Base-by-base conservation (phyloP, 208 protist species). In the Leishmania aethiopica region DNA sequence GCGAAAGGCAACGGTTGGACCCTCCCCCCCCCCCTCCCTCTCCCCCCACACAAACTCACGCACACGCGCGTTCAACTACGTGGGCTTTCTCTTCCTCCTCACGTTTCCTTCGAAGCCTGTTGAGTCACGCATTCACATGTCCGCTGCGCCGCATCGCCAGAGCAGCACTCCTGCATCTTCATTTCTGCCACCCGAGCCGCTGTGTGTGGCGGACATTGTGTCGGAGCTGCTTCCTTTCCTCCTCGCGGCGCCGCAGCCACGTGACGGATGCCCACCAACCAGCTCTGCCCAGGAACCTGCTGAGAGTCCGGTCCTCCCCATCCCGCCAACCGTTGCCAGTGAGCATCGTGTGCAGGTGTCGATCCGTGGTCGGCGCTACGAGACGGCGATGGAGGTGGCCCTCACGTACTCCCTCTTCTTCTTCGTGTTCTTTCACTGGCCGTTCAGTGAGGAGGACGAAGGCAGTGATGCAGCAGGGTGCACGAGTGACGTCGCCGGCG, bases 301-400 rank as follows among this genome's bases (percentile, higher is more conserved):
- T 17, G 11, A 15, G 72, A n/a, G 1, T n/a, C n/a, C 22, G 8
- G 13, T 55, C 17, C 82, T 83, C 37, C 76, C 75, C n/a, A 35
- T 87, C 51, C 74, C 77, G 10, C 25, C 74, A 3, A 55, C 78
- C 1, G 71, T 82, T 28, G 75, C 81, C 19, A 15, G 35, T 37
- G 17, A 75, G 57, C 85, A 94, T 42, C 88, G 91, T n/a, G 89
- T 95, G 51, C 91, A 95, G 72, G 55, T 97, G 17, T 80, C 87
- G 17, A 78, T 95, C 32, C 89, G 92, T 42, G 94, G 94, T 19
- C 87, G 80, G 25, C 89, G 92, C 35, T 97, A 92, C 87, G 91
- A 97, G 76, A 94, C 86, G 55, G 80, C 89, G 35, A 86, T 93
- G 73, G 85, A 81, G 53, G 86, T 94, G 64, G 85, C 90, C 15